phyloP scores from a whole-genome alignment of 768 basidiomycete genomes.

The Crassisporium funariophilum region DNA sequence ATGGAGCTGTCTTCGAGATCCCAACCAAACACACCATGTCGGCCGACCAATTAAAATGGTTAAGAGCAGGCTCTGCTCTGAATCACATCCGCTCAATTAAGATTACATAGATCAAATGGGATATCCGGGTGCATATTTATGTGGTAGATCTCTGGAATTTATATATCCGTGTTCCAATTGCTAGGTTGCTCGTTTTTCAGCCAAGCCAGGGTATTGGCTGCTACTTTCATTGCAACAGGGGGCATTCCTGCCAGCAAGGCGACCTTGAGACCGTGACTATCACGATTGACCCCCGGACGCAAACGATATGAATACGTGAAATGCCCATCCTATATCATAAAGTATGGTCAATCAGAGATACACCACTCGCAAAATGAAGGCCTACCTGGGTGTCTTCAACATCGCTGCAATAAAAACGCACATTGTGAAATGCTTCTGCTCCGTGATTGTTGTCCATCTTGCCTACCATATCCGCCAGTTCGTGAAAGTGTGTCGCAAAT shows the following conservation, averaged over 20 bases:
- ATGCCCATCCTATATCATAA: slow-evolving; percentile 56
- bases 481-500: slow-evolving; percentile 99
- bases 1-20: slow-evolving; percentile 67
- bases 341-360: slow-evolving; percentile 1
- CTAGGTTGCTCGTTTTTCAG: slow-evolving; percentile 27
- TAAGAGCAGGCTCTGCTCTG: slow-evolving; percentile 84
- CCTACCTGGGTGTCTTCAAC: slow-evolving; percentile 78
- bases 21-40: slow-evolving; percentile 88
- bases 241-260: slow-evolving; percentile 89
- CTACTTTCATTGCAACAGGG: slow-evolving; percentile 56
- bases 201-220: slow-evolving; percentile 50
- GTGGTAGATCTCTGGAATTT: slow-evolving; percentile 16
- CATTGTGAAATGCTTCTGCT: slow-evolving; percentile 52
- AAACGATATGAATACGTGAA: slow-evolving; percentile 87
- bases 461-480: slow-evolving; percentile 83
- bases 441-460: slow-evolving; percentile 47
- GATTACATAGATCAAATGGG: slow-evolving; percentile 8
- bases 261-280: slow-evolving; percentile 91
- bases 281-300: slow-evolving; percentile 80
- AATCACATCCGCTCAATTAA: slow-evolving; percentile 80
- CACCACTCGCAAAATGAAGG: not conserved
- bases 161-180: slow-evolving; percentile 12
- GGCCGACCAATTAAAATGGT: slow-evolving; percentile 87
- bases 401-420: slow-evolving; percentile 89
- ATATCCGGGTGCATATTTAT: slow-evolving; percentile 5